phyloP scores from a whole-genome alignment of 345 rosid species.

The Salix koriyanagi region DNA sequence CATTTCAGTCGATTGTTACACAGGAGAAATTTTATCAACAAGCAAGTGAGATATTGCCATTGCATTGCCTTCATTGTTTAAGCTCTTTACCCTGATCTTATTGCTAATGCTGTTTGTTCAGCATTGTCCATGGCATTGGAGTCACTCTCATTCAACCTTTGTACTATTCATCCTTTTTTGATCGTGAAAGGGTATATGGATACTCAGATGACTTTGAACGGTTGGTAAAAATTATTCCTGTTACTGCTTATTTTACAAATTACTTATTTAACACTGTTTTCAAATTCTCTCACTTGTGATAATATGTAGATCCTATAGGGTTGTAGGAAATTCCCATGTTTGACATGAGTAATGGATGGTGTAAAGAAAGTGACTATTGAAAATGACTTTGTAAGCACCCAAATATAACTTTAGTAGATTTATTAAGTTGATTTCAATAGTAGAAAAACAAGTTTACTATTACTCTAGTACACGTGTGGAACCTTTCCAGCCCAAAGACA shows the following conservation, averaged over 20 bases:
- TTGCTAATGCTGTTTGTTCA: conserved; percentile 29
- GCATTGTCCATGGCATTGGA: conserved; percentile 66
- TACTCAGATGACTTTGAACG: conserved; percentile 80
- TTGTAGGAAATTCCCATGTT: not conserved
- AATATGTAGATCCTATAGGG: not conserved
- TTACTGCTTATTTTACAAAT: not conserved
- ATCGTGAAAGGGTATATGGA: conserved; percentile 61
- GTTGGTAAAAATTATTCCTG: conserved; percentile 37
- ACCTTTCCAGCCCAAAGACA: not conserved
- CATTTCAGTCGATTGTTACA: not conserved
- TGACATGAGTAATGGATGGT: not conserved
- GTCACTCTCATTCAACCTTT: conserved; percentile 75
- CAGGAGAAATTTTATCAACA: not conserved
- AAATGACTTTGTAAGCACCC: not conserved
- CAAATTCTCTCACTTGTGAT: not conserved
- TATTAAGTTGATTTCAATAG: no score
- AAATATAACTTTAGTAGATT: no score
- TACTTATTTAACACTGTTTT: not conserved
- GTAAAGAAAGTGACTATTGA: not conserved
- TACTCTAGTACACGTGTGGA: not conserved
- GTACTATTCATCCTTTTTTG: conserved; percentile 58
- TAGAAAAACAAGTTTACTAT: not conserved
- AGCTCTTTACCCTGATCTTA: not conserved
- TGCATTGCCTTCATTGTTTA: not conserved
- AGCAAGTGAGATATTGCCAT: not conserved